A percentile compares a stretch with the other conserved stretches of the same genome.
These are phyloP conservation scores for Chaetoceros tenuissimus DNA, from an alignment of 108 stramenopile species.

Conservation along the genomic window DNA sequence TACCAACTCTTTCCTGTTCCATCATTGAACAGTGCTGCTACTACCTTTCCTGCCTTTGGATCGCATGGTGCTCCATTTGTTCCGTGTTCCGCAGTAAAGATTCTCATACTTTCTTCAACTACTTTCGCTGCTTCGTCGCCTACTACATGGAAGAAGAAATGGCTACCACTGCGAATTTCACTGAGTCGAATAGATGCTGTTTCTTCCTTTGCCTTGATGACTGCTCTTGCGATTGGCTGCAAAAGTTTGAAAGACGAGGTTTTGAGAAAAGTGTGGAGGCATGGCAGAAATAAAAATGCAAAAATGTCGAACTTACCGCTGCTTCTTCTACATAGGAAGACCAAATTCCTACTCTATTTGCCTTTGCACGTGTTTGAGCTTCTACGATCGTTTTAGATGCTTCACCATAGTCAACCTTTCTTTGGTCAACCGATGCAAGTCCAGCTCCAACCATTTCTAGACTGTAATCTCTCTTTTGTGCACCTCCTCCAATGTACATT, in stretches of 20 bases:
- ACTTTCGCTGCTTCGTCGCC: constrained; percentile 62
- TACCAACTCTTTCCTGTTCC: constrained; percentile 90
- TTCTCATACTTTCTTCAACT: constrained; percentile 83
- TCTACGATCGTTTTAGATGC: constrained; percentile 69
- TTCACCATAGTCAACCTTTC: constrained; percentile 84
- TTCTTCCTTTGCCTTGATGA: constrained; percentile 44
- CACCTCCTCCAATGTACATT: constrained; percentile 66
- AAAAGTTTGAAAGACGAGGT: not conserved
- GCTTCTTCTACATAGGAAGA: constrained; percentile 37
- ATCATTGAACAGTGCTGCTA: constrained; percentile 95
- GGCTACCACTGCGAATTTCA: constrained; percentile 87
- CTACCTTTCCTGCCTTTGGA: constrained; percentile 61
- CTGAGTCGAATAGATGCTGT: constrained; percentile 58
- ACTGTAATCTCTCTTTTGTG: constrained; percentile 58
- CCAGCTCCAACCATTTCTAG: constrained; percentile 73
- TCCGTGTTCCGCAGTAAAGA: constrained; percentile 78
- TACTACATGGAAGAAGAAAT: constrained; percentile 83
- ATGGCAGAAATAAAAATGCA: too few relatives aligned
- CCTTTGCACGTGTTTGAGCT: constrained; percentile 59
- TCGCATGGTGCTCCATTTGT: constrained; percentile 76
- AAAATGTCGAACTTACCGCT: constrained; percentile 13
- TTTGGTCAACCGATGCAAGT: constrained; percentile 75
- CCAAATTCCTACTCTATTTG: constrained; percentile 77
- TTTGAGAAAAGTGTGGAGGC: not conserved
- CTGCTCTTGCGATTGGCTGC: constrained; percentile 28